These are phyloP conservation scores for Cerrena zonata DNA, from an alignment of 1,284 basidiomycete species.

Conservation along the genomic window DNA sequence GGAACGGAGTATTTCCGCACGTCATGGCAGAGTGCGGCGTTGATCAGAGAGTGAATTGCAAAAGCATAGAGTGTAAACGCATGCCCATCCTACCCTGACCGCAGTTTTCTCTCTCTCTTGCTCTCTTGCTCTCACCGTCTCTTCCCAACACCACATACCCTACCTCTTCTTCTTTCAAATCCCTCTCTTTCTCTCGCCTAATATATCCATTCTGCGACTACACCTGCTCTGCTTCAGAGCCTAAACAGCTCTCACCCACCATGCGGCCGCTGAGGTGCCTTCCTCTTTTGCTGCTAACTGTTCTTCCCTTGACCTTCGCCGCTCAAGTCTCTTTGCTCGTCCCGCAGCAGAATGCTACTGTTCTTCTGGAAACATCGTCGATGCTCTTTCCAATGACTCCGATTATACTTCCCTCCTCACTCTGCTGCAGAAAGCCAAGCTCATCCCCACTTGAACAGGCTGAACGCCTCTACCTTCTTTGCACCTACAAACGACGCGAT, in stretches of 20 bases:
- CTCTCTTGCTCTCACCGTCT: not conserved
- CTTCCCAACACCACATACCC: not conserved
- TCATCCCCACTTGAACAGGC: slow-evolving; percentile 89
- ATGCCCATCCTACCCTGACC: slow-evolving; percentile 5
- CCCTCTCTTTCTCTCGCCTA: slow-evolving; percentile 5
- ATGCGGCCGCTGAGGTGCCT: slow-evolving; percentile 35
- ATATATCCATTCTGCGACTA: not conserved
- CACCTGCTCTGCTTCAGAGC: not conserved
- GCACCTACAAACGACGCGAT: slow-evolving; percentile 94
- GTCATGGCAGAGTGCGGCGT: not conserved
- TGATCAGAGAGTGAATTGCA: not conserved
- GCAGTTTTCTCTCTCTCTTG: not conserved
- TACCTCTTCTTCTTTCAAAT: slow-evolving; percentile 5
- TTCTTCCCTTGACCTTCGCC: slow-evolving; percentile 26
- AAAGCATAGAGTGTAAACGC: not conserved
- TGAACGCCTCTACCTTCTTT: slow-evolving; percentile 82
- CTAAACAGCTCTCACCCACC: slow-evolving; percentile 9
- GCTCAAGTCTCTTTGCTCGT: slow-evolving; percentile 29
- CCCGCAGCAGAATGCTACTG: slow-evolving; percentile 13
- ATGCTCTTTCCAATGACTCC: slow-evolving; percentile 68
- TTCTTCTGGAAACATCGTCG: slow-evolving; percentile 63
- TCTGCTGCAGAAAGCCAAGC: slow-evolving; percentile 79
- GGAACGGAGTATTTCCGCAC: not conserved
- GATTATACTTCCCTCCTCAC: slow-evolving; percentile 77
- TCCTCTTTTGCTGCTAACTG: slow-evolving; percentile 33